Conservation (phyloP, 176 grass and related monocot species). For the Stipa capillata region DNA sequence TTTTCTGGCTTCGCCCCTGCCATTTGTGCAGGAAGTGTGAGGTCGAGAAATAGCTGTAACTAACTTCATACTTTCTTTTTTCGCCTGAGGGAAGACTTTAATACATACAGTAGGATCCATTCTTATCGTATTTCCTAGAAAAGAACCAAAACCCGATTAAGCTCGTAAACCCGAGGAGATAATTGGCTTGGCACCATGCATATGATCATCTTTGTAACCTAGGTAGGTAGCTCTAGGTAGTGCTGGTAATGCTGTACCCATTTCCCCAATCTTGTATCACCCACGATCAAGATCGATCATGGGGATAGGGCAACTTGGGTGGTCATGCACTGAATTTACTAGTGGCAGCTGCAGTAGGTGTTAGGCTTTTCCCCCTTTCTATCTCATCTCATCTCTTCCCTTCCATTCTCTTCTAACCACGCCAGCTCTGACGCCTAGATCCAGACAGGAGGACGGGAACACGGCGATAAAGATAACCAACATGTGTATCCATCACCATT, state of each 20-base stretch:
- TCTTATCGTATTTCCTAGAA: too few relatives aligned
- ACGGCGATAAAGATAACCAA: not conserved
- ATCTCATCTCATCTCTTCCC: slow-evolving; percentile 18
- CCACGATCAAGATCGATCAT: not conserved
- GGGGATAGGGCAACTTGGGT: slow-evolving; percentile 38
- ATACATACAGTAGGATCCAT: too few relatives aligned
- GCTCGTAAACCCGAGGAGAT: not conserved
- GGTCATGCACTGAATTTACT: slow-evolving; percentile 19
- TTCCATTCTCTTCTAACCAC: not conserved
- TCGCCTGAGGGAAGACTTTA: too few relatives aligned
- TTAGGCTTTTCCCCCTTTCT: slow-evolving; percentile 10
- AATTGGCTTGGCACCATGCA: not conserved
- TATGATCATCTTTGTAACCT: not conserved
- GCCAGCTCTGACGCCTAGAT: not conserved
- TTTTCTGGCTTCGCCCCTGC: too few relatives aligned
- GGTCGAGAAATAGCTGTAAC: not conserved
- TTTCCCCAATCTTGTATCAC: slow-evolving; percentile 13
- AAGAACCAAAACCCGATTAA: not conserved
- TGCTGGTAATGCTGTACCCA: slow-evolving; percentile 30
- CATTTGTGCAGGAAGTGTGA: not conserved
- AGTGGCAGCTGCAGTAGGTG: slow-evolving; percentile 2
- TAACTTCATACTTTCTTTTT: too few relatives aligned
- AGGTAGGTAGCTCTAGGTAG: not conserved
- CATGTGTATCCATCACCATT: not conserved
- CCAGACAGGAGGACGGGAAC: not conserved